Evolutionary conservation across 1,284 basidiomycete genomes (phyloP).

Genomic region (Irpex sp.): DNA sequence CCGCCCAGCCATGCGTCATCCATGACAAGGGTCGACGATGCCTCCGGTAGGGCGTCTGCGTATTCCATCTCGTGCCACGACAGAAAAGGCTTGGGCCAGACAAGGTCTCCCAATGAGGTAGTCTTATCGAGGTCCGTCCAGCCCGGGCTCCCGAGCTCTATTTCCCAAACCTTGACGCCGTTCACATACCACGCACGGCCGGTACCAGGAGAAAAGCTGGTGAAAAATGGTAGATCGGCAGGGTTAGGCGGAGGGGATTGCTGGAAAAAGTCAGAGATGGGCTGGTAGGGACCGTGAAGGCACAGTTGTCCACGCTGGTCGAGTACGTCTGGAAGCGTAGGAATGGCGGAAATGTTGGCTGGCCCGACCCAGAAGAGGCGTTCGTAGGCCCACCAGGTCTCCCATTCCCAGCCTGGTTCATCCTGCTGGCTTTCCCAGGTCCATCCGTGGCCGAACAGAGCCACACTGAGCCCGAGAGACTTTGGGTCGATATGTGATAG

Average conservation of each 20-base stretch:
- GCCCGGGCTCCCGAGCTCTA: conserved; percentile 30
- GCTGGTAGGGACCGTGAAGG: conserved; percentile 50
- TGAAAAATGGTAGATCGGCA: conserved; percentile 46
- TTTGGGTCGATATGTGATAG: conserved; percentile 55
- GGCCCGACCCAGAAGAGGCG: conserved; percentile 65
- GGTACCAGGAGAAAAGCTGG: conserved; percentile 66
- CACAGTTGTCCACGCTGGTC: conserved; percentile 37
- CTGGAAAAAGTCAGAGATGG: conserved; percentile 54
- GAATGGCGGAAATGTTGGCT: conserved; percentile 27
- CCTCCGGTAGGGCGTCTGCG: conserved; percentile 37
- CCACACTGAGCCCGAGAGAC: conserved; percentile 59
- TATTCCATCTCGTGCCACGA: conserved; percentile 48
- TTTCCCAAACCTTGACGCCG: conserved; percentile 47
- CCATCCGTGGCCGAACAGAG: conserved; percentile 74
- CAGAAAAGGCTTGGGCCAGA: conserved; percentile 60
- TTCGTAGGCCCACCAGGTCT: conserved; percentile 69
- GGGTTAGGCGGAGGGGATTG: conserved; percentile 53
- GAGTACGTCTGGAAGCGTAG: conserved; percentile 40
- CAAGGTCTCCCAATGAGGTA: conserved; percentile 57
- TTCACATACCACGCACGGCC: conserved; percentile 67
- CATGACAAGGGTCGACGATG: conserved; percentile 43
- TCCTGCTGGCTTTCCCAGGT: conserved; percentile 70
- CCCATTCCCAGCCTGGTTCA: conserved; percentile 58
- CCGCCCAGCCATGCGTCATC: conserved; percentile 72
- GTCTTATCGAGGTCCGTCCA: conserved; percentile 79